phyloP scores from a whole-genome alignment of 2,329 filamentous ascomycete species.

The Trichoderma koningii region DNA sequence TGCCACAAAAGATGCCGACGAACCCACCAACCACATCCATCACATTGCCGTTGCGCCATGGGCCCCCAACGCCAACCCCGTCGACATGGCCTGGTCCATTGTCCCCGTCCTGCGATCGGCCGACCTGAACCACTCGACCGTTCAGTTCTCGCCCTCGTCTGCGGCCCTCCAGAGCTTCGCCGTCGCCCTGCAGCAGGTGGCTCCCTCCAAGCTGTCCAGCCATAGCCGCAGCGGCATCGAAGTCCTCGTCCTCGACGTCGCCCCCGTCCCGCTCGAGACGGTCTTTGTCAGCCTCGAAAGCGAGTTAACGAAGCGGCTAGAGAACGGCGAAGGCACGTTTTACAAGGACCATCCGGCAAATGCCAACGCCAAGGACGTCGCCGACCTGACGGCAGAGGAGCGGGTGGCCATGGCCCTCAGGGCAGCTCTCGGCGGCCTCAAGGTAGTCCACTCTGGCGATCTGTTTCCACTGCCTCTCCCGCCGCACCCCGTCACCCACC shows the following conservation, averaged over 20 bases:
- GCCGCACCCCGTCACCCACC: slow-evolving; percentile 83
- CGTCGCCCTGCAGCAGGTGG: slow-evolving; percentile 68
- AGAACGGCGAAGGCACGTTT: slow-evolving; percentile 82
- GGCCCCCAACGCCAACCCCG: slow-evolving; percentile 59
- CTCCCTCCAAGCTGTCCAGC: slow-evolving; percentile 73
- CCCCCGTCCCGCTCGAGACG: slow-evolving; percentile 77
- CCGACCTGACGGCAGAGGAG: slow-evolving; percentile 51
- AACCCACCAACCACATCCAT: slow-evolving; percentile 47
- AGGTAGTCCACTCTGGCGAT: slow-evolving; percentile 82
- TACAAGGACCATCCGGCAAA: slow-evolving; percentile 60
- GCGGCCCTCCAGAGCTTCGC: slow-evolving; percentile 78
- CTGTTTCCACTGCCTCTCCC: slow-evolving; percentile 74
- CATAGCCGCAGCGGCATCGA: slow-evolving; percentile 79
- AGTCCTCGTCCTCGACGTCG: slow-evolving; percentile 78
- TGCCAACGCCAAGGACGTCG: slow-evolving; percentile 43
- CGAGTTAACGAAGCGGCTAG: slow-evolving; percentile 74
- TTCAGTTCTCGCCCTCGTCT: slow-evolving; percentile 75
- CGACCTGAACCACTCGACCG: slow-evolving; percentile 70
- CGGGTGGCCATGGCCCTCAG: slow-evolving; percentile 68
- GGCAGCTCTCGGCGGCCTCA: slow-evolving; percentile 70
- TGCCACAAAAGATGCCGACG: slow-evolving; percentile 37
- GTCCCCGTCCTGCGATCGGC: slow-evolving; percentile 71
- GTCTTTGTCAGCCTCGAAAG: slow-evolving; percentile 85
- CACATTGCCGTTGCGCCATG: slow-evolving; percentile 76
- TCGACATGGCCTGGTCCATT: slow-evolving; percentile 78